Conservation (phyloP, 345 rosid genomes). For the Pelargonium nanum region DNA sequence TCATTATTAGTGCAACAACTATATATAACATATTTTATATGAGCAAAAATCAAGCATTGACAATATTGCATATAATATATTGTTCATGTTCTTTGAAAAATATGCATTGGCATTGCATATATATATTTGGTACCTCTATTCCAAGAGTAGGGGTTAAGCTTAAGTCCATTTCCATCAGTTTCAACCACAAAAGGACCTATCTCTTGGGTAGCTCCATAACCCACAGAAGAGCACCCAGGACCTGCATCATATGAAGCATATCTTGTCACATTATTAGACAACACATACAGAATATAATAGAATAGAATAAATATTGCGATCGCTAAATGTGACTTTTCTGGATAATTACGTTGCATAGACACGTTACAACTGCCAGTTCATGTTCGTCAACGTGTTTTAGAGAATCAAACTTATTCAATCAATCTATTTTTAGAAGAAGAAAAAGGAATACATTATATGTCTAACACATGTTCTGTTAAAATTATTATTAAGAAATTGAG, state of each 20-base stretch:
- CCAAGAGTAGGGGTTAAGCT: slow-evolving; percentile 68
- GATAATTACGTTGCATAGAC: neutral
- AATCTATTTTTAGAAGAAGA: no score
- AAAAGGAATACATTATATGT: no score
- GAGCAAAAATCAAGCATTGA: no score
- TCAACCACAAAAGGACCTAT: slow-evolving; percentile 91
- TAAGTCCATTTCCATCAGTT: slow-evolving; percentile 41
- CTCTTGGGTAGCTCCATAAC: slow-evolving; percentile 96
- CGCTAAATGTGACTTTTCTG: slow-evolving; percentile 6
- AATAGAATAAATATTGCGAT: neutral
- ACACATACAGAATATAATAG: slow-evolving; percentile 13
- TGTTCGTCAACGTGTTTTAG: no score
- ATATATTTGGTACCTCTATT: slow-evolving; percentile 42
- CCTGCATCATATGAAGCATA: slow-evolving; percentile 47
- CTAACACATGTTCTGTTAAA: no score
- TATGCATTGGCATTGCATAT: neutral
- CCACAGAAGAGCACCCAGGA: slow-evolving; percentile 96
- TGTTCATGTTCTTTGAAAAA: neutral
- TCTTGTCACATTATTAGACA: slow-evolving; percentile 33
- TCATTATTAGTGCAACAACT: no score
- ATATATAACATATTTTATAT: no score
- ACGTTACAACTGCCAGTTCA: no score
- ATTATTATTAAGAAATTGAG: no score
- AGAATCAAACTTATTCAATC: no score
- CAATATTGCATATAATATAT: no score